phyloP scores from a whole-genome alignment of 1,139 yeast species.

The Pichia sp. region DNA sequence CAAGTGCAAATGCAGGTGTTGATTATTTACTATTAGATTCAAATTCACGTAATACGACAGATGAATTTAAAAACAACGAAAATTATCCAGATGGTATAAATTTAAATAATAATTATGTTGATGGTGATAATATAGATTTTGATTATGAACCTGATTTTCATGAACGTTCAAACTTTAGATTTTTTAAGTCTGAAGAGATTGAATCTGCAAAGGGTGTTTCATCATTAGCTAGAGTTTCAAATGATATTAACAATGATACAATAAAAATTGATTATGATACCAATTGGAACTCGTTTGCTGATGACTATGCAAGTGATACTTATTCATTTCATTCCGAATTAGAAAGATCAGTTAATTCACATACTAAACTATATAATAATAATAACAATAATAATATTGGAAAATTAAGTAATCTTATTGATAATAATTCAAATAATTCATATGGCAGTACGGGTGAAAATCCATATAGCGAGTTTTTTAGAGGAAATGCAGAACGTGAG shows the following conservation, averaged over 20 bases:
- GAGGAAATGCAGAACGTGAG: slow-evolving; percentile 19
- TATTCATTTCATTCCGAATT: neutral
- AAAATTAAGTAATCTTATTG: neutral
- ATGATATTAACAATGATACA: slow-evolving; percentile 37
- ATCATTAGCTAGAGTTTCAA: slow-evolving; percentile 48
- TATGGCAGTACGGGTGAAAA: slow-evolving; percentile 16
- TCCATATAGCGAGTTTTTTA: slow-evolving; percentile 17
- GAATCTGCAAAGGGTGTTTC: slow-evolving; percentile 85
- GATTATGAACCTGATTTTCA: slow-evolving; percentile 26
- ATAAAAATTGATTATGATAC: slow-evolving; percentile 56
- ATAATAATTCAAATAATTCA: slow-evolving; percentile 2
- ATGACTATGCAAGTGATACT: slow-evolving; percentile 25
- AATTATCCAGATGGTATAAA: neutral
- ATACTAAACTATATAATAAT: slow-evolving; percentile 3
- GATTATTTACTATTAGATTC: slow-evolving; percentile 3
- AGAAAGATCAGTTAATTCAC: neutral
- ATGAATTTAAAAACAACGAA: neutral
- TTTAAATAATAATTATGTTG: neutral
- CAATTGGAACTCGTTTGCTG: slow-evolving; percentile 60
- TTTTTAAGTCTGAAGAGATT: slow-evolving; percentile 77
- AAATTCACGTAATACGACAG: neutral
- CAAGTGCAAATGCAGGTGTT: slow-evolving; percentile 3
- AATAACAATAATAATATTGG: neutral
- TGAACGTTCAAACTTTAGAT: slow-evolving; percentile 49
- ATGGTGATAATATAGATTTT: neutral